phyloP scores from a whole-genome alignment of 2,329 filamentous ascomycete genomes.

The Lomentospora prolificans region DNA sequence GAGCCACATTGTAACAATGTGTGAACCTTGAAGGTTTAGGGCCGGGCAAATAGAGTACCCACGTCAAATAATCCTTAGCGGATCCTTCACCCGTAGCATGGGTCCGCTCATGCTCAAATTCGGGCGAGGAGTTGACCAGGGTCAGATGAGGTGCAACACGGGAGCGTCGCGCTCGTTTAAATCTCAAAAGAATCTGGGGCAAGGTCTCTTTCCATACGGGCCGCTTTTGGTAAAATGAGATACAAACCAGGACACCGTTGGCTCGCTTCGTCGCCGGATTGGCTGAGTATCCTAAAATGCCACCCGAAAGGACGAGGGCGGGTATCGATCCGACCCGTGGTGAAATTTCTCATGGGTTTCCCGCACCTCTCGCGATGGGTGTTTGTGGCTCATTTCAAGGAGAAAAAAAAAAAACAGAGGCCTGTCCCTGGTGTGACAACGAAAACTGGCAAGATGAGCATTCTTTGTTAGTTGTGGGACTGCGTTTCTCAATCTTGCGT shows the following conservation, averaged over 20 bases:
- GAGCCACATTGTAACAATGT: too few relatives aligned
- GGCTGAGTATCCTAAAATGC: not conserved
- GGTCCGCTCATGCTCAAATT: not conserved
- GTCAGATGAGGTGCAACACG: not conserved
- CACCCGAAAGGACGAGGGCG: not conserved
- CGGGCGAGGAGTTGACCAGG: not conserved
- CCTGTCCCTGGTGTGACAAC: not conserved
- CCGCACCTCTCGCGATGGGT: too few relatives aligned
- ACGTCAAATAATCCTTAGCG: not conserved
- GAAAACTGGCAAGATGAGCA: not conserved
- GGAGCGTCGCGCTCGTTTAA: not conserved
- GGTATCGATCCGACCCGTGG: not conserved
- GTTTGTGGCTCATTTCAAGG: too few relatives aligned
- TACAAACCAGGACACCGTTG: not conserved
- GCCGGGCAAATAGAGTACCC: slow-evolving; percentile 3
- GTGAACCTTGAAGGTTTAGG: too few relatives aligned
- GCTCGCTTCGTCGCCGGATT: not conserved
- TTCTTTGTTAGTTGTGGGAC: not conserved
- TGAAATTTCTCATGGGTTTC: not conserved
- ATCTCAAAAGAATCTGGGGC: not conserved
- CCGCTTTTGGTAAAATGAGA: not conserved
- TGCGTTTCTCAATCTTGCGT: not conserved
- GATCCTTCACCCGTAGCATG: not conserved
- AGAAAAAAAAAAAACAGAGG: too few relatives aligned
- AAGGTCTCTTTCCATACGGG: not conserved